These are phyloP conservation scores for Cladobotryum mycophilum DNA, from an alignment of 2,329 filamentous ascomycete genomes.

Conservation along the genomic window DNA sequence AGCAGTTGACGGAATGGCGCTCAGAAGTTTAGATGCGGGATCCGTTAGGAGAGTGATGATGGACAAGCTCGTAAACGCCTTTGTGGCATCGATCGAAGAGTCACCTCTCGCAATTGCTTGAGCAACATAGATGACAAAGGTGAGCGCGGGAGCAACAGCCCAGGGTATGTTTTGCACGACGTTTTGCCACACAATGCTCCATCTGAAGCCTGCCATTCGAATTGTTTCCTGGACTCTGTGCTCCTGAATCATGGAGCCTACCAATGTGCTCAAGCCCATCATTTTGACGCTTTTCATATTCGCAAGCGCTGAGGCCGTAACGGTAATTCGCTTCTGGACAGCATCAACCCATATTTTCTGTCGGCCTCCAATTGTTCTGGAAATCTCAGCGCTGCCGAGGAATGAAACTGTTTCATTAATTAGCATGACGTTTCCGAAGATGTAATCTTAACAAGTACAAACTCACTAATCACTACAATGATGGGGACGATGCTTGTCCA, in stretches of 20 bases:
- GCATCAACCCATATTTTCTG: conserved; percentile 16
- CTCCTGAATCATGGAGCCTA: no score
- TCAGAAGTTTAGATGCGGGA: background rate
- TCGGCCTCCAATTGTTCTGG: conserved; percentile 11
- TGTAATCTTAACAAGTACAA: no score
- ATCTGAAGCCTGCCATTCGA: no score
- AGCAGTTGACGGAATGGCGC: background rate
- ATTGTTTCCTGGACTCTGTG: no score
- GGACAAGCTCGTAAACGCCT: conserved; percentile 18
- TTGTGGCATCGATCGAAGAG: conserved; percentile 7
- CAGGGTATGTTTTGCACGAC: conserved; percentile 14
- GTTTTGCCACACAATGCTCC: no score
- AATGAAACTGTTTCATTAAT: conserved; percentile 8
- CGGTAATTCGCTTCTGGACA: conserved; percentile 14
- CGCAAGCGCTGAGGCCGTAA: conserved; percentile 24
- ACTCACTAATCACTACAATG: no score
- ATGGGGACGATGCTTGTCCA: no score
- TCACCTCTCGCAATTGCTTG: conserved; percentile 25
- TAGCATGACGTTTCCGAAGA: background rate
- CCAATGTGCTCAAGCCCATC: conserved; percentile 21
- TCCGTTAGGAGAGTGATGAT: conserved; percentile 16
- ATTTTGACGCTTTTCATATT: conserved; percentile 36
- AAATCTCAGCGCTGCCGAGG: conserved; percentile 12
- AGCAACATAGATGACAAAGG: background rate
- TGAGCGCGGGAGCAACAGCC: conserved; percentile 20